These are phyloP conservation scores for Penicillium sp. DNA, from an alignment of 2,329 filamentous ascomycete species.

Conservation along the genomic window DNA sequence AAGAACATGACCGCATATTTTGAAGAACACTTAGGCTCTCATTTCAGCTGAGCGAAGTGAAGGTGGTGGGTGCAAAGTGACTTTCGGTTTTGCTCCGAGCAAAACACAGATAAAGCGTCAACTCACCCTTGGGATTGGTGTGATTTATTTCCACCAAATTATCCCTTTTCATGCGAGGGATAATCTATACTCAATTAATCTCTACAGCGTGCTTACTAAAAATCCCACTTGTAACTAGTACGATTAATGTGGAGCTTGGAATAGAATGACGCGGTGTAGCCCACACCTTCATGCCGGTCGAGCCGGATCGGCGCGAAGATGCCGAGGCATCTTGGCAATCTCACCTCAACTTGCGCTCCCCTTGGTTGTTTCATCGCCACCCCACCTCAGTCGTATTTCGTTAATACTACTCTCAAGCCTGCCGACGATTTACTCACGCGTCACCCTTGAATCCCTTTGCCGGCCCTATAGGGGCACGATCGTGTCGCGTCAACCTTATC, in stretches of 20 bases:
- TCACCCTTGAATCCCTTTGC: not conserved
- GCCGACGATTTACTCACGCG: not conserved
- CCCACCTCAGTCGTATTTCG: not conserved
- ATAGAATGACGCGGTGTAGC: not conserved
- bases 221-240: not conserved
- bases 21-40: not conserved
- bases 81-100: not conserved
- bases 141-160: not conserved
- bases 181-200: too few species aligned
- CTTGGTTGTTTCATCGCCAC: not conserved
- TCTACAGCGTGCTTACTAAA: not conserved
- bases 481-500: not conserved
- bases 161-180: not conserved
- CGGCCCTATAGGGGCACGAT: not conserved
- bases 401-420: not conserved
- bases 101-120: not conserved
- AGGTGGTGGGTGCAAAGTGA: not conserved
- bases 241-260: not conserved
- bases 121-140: not conserved
- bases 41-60: not conserved
- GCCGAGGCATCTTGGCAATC: not conserved
- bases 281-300: not conserved
- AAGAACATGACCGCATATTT: not conserved
- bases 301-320: not conserved
- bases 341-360: not conserved